phyloP scores from a whole-genome alignment of 192 early-diverging fungal species.

The Podila epicladia region DNA sequence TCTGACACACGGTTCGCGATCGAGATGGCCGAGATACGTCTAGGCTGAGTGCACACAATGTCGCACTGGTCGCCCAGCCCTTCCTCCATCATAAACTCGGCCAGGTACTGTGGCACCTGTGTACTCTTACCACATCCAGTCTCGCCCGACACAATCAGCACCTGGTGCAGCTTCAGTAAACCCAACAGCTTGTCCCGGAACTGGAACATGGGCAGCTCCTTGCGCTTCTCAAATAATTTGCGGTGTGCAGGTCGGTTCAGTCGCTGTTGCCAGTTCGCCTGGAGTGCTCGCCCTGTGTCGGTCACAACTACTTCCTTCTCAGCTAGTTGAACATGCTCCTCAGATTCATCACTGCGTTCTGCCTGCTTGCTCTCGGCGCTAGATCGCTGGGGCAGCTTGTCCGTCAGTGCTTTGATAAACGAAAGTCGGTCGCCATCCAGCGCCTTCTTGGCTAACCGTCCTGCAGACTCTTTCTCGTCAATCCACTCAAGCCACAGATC shows the following conservation, averaged over 20 bases:
- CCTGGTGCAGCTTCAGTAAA: constrained; percentile 59
- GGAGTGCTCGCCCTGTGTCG: constrained; percentile 15
- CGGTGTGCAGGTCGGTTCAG: constrained; percentile 27
- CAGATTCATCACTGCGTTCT: constrained; percentile 5
- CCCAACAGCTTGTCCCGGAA: constrained; percentile 67
- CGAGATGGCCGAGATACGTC: constrained; percentile 84
- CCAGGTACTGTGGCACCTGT: constrained; percentile 83
- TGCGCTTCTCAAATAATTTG: constrained; percentile 54
- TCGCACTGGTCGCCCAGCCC: constrained; percentile 53
- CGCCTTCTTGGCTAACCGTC: constrained; percentile 34
- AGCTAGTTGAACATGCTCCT: background rate
- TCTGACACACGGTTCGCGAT: constrained; percentile 79
- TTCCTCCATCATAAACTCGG: constrained; percentile 63
- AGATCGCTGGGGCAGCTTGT: constrained; percentile 19
- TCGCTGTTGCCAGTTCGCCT: constrained; percentile 29
- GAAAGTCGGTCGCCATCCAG: constrained; percentile 34
- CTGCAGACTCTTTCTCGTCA: constrained; percentile 45
- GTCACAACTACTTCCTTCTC: constrained; percentile 21
- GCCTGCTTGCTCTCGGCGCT: background rate
- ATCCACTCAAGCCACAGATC: constrained; percentile 69
- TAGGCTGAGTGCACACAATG: constrained; percentile 75
- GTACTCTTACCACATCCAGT: constrained; percentile 83
- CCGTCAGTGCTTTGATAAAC: constrained; percentile 35
- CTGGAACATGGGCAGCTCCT: constrained; percentile 68
- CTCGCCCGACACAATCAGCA: constrained; percentile 82